Evolutionary conservation across 768 basidiomycete genomes (phyloP).

Genomic region (Pleurotus eryngii): DNA sequence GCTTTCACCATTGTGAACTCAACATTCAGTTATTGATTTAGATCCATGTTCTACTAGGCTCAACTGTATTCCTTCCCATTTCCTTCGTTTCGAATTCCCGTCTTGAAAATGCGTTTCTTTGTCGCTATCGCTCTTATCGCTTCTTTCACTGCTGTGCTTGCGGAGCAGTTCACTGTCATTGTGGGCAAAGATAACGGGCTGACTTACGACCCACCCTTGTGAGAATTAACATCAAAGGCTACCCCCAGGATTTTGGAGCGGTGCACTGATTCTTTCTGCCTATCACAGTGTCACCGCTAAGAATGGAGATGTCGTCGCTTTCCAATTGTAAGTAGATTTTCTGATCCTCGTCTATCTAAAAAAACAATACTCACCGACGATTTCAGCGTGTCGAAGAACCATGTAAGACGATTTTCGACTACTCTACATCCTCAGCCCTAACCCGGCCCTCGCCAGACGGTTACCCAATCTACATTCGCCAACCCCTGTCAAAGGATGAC

Average conservation of each 20-base stretch:
- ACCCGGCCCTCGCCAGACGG: constrained; percentile 21
- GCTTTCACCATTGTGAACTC: not conserved
- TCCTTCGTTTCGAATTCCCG: constrained; percentile 22
- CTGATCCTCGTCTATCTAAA: not conserved
- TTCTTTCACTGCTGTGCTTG: constrained; percentile 35
- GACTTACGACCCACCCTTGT: constrained; percentile 11
- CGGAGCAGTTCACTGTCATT: constrained; percentile 30
- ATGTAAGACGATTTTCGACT: constrained; percentile 22
- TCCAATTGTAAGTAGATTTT: constrained; percentile 36
- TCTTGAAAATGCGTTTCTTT: constrained; percentile 50
- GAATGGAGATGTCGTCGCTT: constrained; percentile 38
- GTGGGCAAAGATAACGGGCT: constrained; percentile 35
- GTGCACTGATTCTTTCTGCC: not conserved
- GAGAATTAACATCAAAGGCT: not conserved
- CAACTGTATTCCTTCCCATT: constrained; percentile 8
- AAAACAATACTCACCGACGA: not conserved
- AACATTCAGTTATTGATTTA: not conserved
- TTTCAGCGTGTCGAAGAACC: constrained; percentile 33
- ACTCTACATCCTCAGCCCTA: not conserved
- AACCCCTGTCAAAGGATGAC: constrained; percentile 30
- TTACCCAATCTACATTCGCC: constrained; percentile 38
- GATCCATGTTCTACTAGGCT: constrained; percentile 31
- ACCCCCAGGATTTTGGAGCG: too few relatives aligned
- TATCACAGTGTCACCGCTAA: constrained; percentile 25
- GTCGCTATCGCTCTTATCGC: constrained; percentile 36